Percentiles rank a stretch among this genome's conserved stretches.
These are phyloP conservation scores for Rhodotorula sp. DNA, from an alignment of 1,284 basidiomycete genomes.

Conservation along the genomic window DNA sequence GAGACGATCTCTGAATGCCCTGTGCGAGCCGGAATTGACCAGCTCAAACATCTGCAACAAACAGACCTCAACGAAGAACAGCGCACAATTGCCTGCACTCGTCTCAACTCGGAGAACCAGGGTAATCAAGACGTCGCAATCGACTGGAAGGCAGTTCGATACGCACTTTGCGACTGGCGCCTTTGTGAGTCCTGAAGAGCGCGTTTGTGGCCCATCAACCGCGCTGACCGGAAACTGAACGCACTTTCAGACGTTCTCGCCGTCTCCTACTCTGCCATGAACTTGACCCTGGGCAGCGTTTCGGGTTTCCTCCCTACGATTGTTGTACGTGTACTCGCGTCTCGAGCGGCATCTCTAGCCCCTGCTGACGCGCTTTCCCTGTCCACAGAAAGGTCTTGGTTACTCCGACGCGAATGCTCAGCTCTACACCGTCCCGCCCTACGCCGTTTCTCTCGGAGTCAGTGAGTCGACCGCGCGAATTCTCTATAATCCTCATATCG, in stretches of 20 bases:
- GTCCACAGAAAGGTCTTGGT: slow-evolving; percentile 50
- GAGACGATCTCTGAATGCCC: too few relatives aligned
- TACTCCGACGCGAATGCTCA: slow-evolving; percentile 57
- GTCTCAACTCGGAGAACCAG: slow-evolving; percentile 68
- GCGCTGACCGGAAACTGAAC: too few relatives aligned
- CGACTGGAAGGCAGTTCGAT: slow-evolving; percentile 55
- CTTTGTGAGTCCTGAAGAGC: slow-evolving; percentile 58
- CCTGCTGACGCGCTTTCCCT: background rate
- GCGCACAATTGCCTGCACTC: slow-evolving; percentile 66
- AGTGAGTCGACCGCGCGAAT: background rate
- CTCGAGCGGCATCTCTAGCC: too few relatives aligned
- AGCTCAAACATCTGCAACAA: too few relatives aligned
- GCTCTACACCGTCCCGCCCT: slow-evolving; percentile 65
- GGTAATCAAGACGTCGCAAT: slow-evolving; percentile 57
- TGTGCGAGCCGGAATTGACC: too few relatives aligned
- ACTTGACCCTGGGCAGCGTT: slow-evolving; percentile 72
- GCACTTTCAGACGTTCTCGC: slow-evolving; percentile 3
- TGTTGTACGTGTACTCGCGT: slow-evolving; percentile 46
- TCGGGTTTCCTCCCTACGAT: slow-evolving; percentile 66
- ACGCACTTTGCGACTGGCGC: slow-evolving; percentile 65
- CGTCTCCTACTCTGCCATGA: slow-evolving; percentile 61
- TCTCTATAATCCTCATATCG: background rate
- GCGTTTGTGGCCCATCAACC: too few relatives aligned
- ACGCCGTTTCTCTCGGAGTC: slow-evolving; percentile 43
- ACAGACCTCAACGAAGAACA: slow-evolving; percentile 65